phyloP scores from a whole-genome alignment of 1,284 basidiomycete genomes.

The Veloporphyrellus conicus region DNA sequence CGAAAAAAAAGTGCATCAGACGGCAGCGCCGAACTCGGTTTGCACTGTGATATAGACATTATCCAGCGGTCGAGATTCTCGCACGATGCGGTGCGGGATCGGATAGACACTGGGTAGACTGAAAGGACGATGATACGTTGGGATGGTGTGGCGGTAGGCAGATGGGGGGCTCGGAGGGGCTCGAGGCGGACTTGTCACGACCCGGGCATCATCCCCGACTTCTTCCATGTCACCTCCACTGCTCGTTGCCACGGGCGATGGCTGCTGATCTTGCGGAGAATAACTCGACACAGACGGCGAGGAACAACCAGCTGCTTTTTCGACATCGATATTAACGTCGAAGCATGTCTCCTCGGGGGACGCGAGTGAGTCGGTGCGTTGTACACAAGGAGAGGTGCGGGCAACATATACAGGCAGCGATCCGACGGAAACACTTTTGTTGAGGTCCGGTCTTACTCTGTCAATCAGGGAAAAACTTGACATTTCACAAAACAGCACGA shows the following conservation, averaged over 20 bases:
- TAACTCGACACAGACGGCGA: slow-evolving; percentile 18
- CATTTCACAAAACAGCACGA: neutral
- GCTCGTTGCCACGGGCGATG: slow-evolving; percentile 5
- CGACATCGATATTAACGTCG: slow-evolving; percentile 19
- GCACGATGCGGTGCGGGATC: neutral
- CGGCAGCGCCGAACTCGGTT: slow-evolving; percentile 1
- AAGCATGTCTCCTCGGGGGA: neutral
- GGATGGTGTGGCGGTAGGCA: slow-evolving; percentile 1
- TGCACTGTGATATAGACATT: slow-evolving; percentile 18
- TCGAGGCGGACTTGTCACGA: no score
- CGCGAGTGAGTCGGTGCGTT: neutral
- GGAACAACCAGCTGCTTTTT: slow-evolving; percentile 14
- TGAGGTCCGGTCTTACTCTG: slow-evolving; percentile 11
- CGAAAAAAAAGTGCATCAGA: slow-evolving; percentile 5
- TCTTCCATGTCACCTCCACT: slow-evolving; percentile 4
- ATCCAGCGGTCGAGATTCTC: slow-evolving; percentile 5
- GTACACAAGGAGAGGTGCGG: slow-evolving; percentile 1
- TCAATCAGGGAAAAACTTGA: neutral
- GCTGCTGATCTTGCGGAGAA: slow-evolving; percentile 2
- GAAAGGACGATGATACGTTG: slow-evolving; percentile 20
- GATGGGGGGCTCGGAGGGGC: no score
- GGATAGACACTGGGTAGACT: slow-evolving; percentile 12
- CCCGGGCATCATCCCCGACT: neutral
- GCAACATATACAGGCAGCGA: slow-evolving; percentile 25
- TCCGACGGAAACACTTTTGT: slow-evolving; percentile 16